Base-by-base conservation (phyloP, 768 basidiomycete genomes). In the Rhizopogon vulgaris region DNA sequence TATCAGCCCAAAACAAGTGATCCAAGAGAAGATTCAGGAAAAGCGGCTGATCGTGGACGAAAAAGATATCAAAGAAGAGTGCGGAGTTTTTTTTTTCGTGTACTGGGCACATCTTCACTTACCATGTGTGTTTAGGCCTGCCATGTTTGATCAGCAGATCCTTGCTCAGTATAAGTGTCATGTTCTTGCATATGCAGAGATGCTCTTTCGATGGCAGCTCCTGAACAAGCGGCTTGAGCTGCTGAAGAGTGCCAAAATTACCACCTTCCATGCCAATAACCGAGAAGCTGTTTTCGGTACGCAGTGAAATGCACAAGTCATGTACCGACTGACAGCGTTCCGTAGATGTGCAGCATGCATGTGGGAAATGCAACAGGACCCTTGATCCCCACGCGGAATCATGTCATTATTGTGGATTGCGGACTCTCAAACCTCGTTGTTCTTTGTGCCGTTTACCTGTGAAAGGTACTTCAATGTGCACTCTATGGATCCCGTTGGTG, bases 371-470 rank as follows among this genome's bases (percentile, higher is more conserved):
- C 56, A 64, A 65, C 10, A 60, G 60, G 25, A 52, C 64, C 7
- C 58, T 75, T 15, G 61, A 62, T 3, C 59, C 66, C 0, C 70
- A 73, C 15, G 60, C 62, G 12, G 69, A 61, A 36, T 56, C 66
- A 2, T 87, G 81, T 60, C 59, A 66, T 24, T 61, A 66, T 27
- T 82, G 78, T 54, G 70, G 67, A 50, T 68, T 67, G 8, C 66
- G 70, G n/a, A 73, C 68, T 39, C 69, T 68, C 4, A 74, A 73
- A 63, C 71, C 82, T 2, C 67, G 67, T 6, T 92, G 90, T 61
- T 79, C 86, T 0, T 76, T 91, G 15, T 91, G 90, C 63, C 77
- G 87, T 43, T 76, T 91, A 28, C 84, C 87, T 6, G 81, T 85
- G 52, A 86, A 82, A 76, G 87, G 90, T 82, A 56, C 9, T 73